Base-by-base conservation (phyloP, 495 filamentous ascomycete species). In the Annulohypoxylon maeteangense region DNA sequence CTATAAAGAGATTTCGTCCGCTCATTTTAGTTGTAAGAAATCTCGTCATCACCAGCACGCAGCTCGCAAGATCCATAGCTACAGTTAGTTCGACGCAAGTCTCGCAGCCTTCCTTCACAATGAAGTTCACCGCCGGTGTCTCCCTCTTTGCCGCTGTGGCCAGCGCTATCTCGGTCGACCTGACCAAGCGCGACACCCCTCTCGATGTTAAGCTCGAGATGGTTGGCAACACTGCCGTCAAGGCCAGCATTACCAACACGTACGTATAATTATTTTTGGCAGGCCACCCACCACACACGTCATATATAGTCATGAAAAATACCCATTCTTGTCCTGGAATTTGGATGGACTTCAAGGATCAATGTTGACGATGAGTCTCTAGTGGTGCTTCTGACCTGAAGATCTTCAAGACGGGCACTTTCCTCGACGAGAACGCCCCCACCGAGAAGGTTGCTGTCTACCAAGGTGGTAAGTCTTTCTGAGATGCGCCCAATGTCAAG, bases 401-500 rank as follows among this genome's bases (percentile, higher is more conserved):
- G 65, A 77, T 90, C 47, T 81, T 91, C 62, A 88, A 87, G 74
- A 82, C 86, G 29, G 90, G 90, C 55, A 88, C 88, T 62, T 86
- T 91, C 79, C 78, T 87, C 18, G 88, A 90, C 61, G 75, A 66
- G 57, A 71, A 75, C 27, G 79, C 80, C 7, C 83, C 88, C 0
- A 86, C 90, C 5, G 82, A 91, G 80, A 91, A 91, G 82, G 83
- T 90, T 34, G 73, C 75, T 14, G 79, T 91, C 44, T 89, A 79
- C 76, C 80, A 83, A 57, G 79, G 84, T 56, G 77, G 87, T 86
- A 81, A 71, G 79, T 81, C 32, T 27, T 14, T 14, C 40, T 1
- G 22, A 10, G 12, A 20, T 27, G 6, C 6, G 5, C 14, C 3
- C 14, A 34, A 34, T 7, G 11, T 16, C 67, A 29, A 8, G 53